Percentiles rank a stretch among this genome's conserved stretches.
phyloP scores from a whole-genome alignment of 768 basidiomycete genomes.

The Psilocybe azurescens region DNA sequence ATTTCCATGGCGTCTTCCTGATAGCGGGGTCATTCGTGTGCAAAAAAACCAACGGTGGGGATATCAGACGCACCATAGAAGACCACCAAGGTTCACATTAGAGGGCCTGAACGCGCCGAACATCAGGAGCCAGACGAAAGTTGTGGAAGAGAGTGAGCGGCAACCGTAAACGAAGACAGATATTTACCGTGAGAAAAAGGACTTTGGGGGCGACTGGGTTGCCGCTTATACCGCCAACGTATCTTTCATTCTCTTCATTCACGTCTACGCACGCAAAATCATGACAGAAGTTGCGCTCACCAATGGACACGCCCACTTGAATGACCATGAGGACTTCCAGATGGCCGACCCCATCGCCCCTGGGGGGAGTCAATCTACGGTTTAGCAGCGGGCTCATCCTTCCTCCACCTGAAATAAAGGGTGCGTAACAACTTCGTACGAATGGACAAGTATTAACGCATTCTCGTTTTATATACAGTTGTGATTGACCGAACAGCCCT shows the following conservation, averaged over 20 bases:
- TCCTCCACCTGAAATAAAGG: slow-evolving; percentile 95
- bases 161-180: slow-evolving; percentile 5
- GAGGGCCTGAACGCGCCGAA: slow-evolving; percentile 86
- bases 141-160: slow-evolving; percentile 1
- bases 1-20: slow-evolving; percentile 96
- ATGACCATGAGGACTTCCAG: slow-evolving; percentile 47
- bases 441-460: slow-evolving; percentile 11
- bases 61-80: slow-evolving; percentile 74
- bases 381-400: slow-evolving; percentile 90
- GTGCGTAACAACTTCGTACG: slow-evolving; percentile 46
- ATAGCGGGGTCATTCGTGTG: slow-evolving; percentile 4
- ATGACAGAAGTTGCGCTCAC: slow-evolving; percentile 51
- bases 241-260: slow-evolving; percentile 16
- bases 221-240: background rate
- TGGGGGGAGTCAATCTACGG: slow-evolving; percentile 39
- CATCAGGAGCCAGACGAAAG: slow-evolving; percentile 50
- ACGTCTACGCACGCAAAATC: slow-evolving; percentile 27
- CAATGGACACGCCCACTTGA: slow-evolving; percentile 44
- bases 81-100: slow-evolving; percentile 69
- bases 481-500: slow-evolving; percentile 95
- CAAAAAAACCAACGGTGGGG: background rate
- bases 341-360: slow-evolving; percentile 37
- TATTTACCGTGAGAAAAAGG: slow-evolving; percentile 38
- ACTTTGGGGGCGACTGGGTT: background rate
- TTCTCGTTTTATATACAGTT: slow-evolving; percentile 47